Evolutionary conservation across 768 basidiomycete genomes (phyloP), one percentile per base, ranked within the genome.

Genomic region (Trametes cingulata): DNA sequence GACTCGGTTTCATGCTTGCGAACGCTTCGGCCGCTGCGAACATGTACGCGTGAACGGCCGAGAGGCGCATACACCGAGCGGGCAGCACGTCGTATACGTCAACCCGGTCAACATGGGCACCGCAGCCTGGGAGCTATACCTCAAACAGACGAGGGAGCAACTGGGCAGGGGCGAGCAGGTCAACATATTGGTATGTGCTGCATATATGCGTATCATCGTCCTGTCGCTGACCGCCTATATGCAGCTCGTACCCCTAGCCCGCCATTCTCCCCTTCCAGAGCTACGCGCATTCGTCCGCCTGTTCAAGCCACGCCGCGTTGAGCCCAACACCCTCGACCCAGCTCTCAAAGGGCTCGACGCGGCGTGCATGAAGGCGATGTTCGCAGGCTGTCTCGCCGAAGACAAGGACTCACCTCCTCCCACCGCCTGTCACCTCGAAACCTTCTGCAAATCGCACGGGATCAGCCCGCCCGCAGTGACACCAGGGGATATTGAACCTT

Each of bases 1-100:
- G 1, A 90, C 93, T 2, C 84, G 94, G 1, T 97, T 98, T 68
- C 96, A 99, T 68, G 95, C 95, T 0, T 98, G 96, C 68, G 95
- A 98, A 67, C 83, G 93, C 0, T 87, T 87, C 60, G 76, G 85
- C 65, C 83, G 90, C 10, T 96, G 95, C 66, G 69, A 79, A 10
- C 77, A 81, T 49, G 88, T 90, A 27, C 76, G 75, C 12, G 81
- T 83, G 29, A 68, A 65, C 15, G 62, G 60, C 14, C 58, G 76
- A 59, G 6, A 86, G 80, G 62, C 70, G 66, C 35, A 74, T 24
- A 52, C 53, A n/a, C 36, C 52, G 76, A 50, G 81, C n/a, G 61
- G 84, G 6, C 79, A 80, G 48, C 79, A 75, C 20, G 85, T 97
- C 33, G 87, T 98, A 0, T 91, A 91, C 59, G 79, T 98, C 52